These are phyloP conservation scores for Botryotinia calthae DNA, from an alignment of 2,329 filamentous ascomycete genomes.

Conservation along the genomic window DNA sequence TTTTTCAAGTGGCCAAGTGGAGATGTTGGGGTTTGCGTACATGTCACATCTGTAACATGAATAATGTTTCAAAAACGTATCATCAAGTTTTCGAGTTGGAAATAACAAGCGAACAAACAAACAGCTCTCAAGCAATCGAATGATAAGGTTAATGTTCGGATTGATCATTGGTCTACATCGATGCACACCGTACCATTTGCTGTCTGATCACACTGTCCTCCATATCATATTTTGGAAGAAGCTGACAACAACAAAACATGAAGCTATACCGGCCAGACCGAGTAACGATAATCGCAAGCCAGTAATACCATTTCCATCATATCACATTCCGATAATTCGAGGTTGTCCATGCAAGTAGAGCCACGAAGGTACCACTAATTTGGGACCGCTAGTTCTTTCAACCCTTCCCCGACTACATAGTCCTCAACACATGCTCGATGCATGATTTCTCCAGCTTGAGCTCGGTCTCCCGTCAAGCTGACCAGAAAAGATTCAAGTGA, in stretches of 20 bases:
- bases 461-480: constrained; percentile 38
- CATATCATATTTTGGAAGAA: constrained; percentile 1
- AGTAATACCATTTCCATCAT: neutral
- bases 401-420: constrained; percentile 47
- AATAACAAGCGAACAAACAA: neutral
- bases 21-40: neutral
- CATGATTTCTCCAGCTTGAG: constrained; percentile 40
- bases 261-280: constrained; percentile 15
- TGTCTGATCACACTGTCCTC: constrained; percentile 10
- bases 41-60: constrained; percentile 9
- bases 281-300: constrained; percentile 15
- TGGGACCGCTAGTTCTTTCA: constrained; percentile 41
- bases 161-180: neutral
- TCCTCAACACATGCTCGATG: constrained; percentile 46
- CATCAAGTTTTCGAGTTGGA: neutral
- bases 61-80: constrained; percentile 11
- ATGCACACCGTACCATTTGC: neutral
- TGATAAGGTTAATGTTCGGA: neutral
- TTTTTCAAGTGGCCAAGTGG: constrained; percentile 6
- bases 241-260: constrained; percentile 5
- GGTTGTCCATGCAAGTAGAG: constrained; percentile 19
- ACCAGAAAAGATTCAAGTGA: constrained; percentile 35
- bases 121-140: neutral
- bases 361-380: constrained; percentile 13
- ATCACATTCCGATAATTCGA: neutral